These are phyloP conservation scores for Chrysoporthe puriensis DNA, from an alignment of 2,329 filamentous ascomycete genomes.

Conservation along the genomic window DNA sequence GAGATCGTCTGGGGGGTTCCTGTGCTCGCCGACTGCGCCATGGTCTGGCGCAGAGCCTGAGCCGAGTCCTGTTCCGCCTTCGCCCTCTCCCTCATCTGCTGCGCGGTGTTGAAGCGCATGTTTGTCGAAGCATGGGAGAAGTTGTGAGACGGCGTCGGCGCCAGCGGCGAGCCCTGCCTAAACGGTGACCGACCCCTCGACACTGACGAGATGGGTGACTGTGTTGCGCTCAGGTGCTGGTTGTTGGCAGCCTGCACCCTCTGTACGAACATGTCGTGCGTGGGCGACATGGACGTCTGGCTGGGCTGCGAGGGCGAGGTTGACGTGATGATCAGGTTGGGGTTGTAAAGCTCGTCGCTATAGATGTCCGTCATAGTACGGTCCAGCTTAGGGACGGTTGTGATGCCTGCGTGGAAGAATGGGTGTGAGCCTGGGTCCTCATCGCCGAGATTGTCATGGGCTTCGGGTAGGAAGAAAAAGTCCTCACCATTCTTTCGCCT, in stretches of 20 bases:
- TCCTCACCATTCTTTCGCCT: constrained; percentile 60
- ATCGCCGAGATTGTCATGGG: constrained; percentile 20
- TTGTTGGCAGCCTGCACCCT: constrained; percentile 79
- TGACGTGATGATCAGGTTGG: constrained; percentile 63
- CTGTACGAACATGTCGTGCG: constrained; percentile 70
- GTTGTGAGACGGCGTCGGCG: constrained; percentile 51
- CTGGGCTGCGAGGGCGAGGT: constrained; percentile 53
- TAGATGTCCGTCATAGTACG: constrained; percentile 86
- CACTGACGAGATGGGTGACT: constrained; percentile 51
- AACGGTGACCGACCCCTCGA: constrained; percentile 80
- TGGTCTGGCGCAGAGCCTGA: constrained; percentile 47
- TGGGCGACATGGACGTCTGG: constrained; percentile 53
- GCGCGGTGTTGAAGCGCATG: constrained; percentile 29
- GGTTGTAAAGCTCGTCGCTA: constrained; percentile 82
- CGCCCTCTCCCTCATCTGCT: constrained; percentile 57
- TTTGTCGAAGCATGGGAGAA: constrained; percentile 35
- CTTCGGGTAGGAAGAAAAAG: constrained; percentile 28
- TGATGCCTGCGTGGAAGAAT: constrained; percentile 55
- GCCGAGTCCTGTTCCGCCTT: constrained; percentile 62
- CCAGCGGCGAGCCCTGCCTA: constrained; percentile 68
- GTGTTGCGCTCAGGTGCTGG: constrained; percentile 65
- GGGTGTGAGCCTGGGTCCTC: constrained; percentile 71
- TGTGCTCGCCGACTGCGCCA: constrained; percentile 46
- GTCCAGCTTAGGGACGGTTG: constrained; percentile 73
- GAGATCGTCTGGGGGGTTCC: constrained; percentile 83